phyloP scores from a whole-genome alignment of 2,329 filamentous ascomycete genomes.

The Metarhizium humberi region DNA sequence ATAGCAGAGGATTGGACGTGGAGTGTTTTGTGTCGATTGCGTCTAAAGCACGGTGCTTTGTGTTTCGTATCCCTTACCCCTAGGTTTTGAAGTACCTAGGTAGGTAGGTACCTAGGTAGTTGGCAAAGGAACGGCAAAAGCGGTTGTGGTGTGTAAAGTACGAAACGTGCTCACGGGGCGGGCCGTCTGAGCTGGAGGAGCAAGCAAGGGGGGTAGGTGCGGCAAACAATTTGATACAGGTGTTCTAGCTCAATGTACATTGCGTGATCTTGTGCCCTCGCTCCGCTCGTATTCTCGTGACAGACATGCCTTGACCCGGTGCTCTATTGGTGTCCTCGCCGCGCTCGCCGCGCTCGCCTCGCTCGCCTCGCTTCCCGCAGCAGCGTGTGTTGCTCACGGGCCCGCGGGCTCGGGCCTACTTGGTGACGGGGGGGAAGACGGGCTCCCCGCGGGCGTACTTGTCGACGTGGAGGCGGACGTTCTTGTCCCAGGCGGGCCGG shows the following conservation, averaged over 20 bases:
- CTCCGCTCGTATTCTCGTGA: neutral
- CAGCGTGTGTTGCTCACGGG: too few species aligned
- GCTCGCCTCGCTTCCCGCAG: too few species aligned
- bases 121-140: too few species aligned
- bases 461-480: constrained; percentile 62
- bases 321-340: too few species aligned
- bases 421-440: constrained; percentile 19
- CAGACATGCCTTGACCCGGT: too few species aligned
- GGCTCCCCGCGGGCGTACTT: constrained; percentile 53
- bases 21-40: neutral
- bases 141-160: neutral
- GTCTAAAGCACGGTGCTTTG: neutral
- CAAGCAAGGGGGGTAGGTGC: neutral
- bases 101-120: too few species aligned
- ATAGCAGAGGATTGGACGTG: neutral
- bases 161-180: neutral
- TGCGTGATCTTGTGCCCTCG: neutral
- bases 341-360: too few species aligned
- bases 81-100: too few species aligned
- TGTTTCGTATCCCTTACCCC: neutral
- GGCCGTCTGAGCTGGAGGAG: neutral
- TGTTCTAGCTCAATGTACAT: neutral
- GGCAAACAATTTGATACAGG: neutral
- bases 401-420: neutral
- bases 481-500: constrained; percentile 61